Evolutionary conservation across 352 stramenopile genomes (phyloP).

Genomic region (Pythium sukuiense): DNA sequence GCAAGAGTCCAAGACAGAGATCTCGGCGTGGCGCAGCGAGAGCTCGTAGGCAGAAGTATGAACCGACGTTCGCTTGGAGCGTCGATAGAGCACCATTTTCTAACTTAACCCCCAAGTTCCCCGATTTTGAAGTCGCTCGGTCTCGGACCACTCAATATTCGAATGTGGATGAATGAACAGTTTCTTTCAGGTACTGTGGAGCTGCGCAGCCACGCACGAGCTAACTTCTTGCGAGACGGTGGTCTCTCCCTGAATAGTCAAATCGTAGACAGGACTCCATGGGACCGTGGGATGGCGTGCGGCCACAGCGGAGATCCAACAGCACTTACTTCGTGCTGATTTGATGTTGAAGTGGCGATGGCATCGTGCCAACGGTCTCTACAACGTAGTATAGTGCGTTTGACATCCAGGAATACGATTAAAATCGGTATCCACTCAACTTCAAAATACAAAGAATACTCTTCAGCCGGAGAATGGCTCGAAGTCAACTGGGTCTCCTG

Average conservation of each 20-base stretch:
- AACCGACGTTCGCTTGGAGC: not conserved
- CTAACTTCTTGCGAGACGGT: not conserved
- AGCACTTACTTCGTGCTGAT: not conserved
- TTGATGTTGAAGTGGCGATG: not conserved
- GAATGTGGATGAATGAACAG: too few relatives aligned
- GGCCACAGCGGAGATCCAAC: not conserved
- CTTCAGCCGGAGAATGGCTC: too few relatives aligned
- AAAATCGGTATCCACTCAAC: not conserved
- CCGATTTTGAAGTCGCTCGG: not conserved
- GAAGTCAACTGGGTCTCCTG: too few relatives aligned
- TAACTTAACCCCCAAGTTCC: not conserved
- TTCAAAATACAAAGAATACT: too few relatives aligned
- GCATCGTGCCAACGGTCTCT: not conserved
- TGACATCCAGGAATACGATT: not conserved
- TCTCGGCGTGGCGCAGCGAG: constrained; percentile 50
- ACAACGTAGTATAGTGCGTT: too few relatives aligned
- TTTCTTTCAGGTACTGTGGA: not conserved
- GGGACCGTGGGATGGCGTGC: not conserved
- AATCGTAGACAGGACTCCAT: not conserved
- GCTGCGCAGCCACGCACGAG: not conserved
- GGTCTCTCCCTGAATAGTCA: not conserved
- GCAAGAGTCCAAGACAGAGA: constrained; percentile 55
- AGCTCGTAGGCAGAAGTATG: not conserved
- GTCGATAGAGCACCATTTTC: not conserved
- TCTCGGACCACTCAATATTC: too few relatives aligned